Base-by-base conservation (phyloP, 2,329 filamentous ascomycete species). In the Aspergillus quadricinctus region DNA sequence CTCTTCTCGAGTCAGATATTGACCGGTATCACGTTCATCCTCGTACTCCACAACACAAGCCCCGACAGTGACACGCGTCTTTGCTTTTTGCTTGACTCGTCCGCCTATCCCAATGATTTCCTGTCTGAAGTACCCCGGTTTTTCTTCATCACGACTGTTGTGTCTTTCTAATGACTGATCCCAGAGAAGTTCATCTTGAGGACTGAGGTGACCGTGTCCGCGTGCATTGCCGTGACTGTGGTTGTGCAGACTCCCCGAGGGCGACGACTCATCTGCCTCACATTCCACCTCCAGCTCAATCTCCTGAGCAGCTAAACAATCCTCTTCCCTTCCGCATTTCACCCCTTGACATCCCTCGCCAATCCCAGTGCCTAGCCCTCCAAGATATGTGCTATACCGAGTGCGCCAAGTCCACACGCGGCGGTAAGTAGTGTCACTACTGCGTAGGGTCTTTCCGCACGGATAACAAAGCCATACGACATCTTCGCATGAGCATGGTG, bases 31-130 rank as follows among this genome's bases (percentile, higher is more conserved):
- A 55, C 83, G 81, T 73, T 95, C 90, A 68, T 93, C 90, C 61
- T 90, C 88, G 76, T 87, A 92, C 70, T 96, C 90, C 59, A 88
- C 88, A 11, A 97, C 93, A 59, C 88, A 90, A 4, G 88, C 89
- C 1, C 92, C 93, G 0, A 97, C 86, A 57, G 82, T 83, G 5
- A 95, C 85, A 77, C 90, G 87, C 66, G 88, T 87, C 66, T 94
- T 90, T n/a, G 89, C 81, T 75, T 93, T 96, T 59, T 88, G 89
- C 79, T 96, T 96, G 53, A 97, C 85, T 14, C 88, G 83, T 0
- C 92, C 92, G 10, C 92, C 92, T 48, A 97, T 89, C 2, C 92
- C 92, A 67, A 96, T 90, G 58, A 97, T 89, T 74, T 97, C 92
- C 68, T 96, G 92, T 45, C 89, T 82, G 55, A 86, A 82, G 68